Conservation (phyloP, 2,329 filamentous ascomycete genomes). For the Pseudopithomyces chartarum region DNA sequence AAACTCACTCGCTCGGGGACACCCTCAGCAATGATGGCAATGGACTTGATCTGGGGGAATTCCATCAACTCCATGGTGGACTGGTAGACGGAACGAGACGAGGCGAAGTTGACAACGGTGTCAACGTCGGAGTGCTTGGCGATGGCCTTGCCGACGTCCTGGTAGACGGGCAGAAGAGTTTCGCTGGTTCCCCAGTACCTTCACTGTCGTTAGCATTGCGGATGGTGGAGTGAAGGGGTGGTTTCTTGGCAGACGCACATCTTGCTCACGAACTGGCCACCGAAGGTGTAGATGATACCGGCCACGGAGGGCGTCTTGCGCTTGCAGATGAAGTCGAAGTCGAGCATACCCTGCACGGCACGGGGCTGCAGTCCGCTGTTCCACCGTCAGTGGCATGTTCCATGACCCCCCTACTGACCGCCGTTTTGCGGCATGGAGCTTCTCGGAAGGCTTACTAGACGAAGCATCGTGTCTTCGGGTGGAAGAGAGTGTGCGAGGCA, state of each 20-base stretch:
- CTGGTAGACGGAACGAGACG: constrained; percentile 96
- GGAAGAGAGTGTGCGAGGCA: constrained; percentile 90
- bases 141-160: constrained; percentile 89
- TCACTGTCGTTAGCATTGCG: constrained; percentile 22
- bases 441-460: constrained; percentile 73
- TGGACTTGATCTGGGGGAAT: constrained; percentile 94
- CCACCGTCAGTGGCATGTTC: constrained; percentile 25
- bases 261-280: constrained; percentile 99
- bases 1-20: constrained; percentile 91
- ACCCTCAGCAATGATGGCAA: constrained; percentile 99
- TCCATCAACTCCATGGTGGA: constrained; percentile 99
- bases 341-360: constrained; percentile 70
- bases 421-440: neutral
- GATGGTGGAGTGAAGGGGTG: constrained; percentile 1
- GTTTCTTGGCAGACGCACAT: constrained; percentile 64
- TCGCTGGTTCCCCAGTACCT: constrained; percentile 99
- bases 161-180: constrained; percentile 97
- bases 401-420: constrained; percentile 8
- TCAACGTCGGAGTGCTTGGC: constrained; percentile 97
- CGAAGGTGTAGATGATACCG: constrained; percentile 99
- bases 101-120: constrained; percentile 99
- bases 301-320: constrained; percentile 93
- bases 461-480: constrained; percentile 99
- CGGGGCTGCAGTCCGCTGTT: constrained; percentile 88
- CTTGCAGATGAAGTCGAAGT: constrained; percentile 99